A percentile compares a stretch with the other conserved stretches of the same genome.
Conservation (phyloP, 2,329 filamentous ascomycete genomes). For the Aureobasidium namibiae region DNA sequence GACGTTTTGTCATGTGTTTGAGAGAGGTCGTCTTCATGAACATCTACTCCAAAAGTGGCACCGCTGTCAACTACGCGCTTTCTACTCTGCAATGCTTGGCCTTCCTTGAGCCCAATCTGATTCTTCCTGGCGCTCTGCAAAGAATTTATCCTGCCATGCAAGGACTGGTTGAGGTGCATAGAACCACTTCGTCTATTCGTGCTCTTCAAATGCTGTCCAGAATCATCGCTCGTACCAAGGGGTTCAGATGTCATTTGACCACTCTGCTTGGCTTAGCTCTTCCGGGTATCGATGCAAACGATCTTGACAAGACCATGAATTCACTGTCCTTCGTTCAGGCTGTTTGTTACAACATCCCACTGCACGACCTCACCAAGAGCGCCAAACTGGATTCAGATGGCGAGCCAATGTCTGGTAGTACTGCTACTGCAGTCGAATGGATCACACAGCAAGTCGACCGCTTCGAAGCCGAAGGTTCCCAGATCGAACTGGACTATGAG, state of each 20-base stretch:
- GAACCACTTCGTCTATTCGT: conserved; percentile 87
- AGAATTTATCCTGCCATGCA: conserved; percentile 96
- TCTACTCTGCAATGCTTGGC: conserved; percentile 83
- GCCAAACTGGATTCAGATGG: conserved; percentile 27
- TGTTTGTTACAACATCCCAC: conserved; percentile 91
- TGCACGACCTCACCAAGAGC: conserved; percentile 68
- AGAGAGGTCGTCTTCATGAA: conserved; percentile 97
- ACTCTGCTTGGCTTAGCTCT: conserved; percentile 85
- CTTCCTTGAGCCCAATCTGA: conserved; percentile 82
- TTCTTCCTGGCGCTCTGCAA: conserved; percentile 86
- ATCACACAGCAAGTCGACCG: conserved; percentile 89
- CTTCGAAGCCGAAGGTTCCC: conserved; percentile 80
- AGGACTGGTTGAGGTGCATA: conserved; percentile 91
- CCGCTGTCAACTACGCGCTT: conserved; percentile 84
- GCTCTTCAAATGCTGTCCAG: conserved; percentile 87
- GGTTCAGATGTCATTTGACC: conserved; percentile 94
- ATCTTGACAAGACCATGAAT: conserved; percentile 91
- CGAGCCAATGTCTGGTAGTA: conserved; percentile 28
- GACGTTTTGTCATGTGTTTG: conserved; percentile 79
- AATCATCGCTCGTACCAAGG: conserved; percentile 84
- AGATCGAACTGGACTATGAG: conserved; percentile 78
- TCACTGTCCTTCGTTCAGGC: conserved; percentile 92
- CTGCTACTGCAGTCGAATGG: conserved; percentile 74
- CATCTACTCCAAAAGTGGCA: conserved; percentile 89
- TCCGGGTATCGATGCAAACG: conserved; percentile 94